Conservation (phyloP, 202 grass and related monocot species). For the Elaeis oleifera region DNA sequence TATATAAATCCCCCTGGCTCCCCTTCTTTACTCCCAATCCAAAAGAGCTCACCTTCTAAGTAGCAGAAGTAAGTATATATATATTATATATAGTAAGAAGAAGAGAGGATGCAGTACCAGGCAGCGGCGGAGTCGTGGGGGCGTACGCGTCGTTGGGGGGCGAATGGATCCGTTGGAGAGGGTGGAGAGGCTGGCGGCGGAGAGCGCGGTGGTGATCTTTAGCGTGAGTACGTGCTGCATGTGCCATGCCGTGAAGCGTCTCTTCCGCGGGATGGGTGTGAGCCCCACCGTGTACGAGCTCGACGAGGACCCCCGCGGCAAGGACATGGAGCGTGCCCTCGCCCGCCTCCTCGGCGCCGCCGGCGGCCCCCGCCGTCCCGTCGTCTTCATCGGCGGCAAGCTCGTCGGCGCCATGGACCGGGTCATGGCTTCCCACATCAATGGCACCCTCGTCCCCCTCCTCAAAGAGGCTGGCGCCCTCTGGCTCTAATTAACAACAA, state of each 20-base stretch:
- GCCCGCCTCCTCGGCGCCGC: constrained; percentile 37
- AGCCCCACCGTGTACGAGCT: constrained; percentile 73
- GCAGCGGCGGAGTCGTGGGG: constrained; percentile 44
- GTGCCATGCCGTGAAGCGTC: constrained; percentile 94
- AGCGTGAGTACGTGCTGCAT: constrained; percentile 93
- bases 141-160: not conserved
- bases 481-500: constrained; percentile 48
- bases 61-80: not conserved
- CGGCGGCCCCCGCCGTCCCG: constrained; percentile 21
- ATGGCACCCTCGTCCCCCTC: constrained; percentile 77
- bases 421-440: constrained; percentile 94
- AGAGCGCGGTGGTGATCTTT: constrained; percentile 90
- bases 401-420: constrained; percentile 85
- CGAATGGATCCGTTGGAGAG: constrained; percentile 42
- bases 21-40: constrained; percentile 23
- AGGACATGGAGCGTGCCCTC: constrained; percentile 61
- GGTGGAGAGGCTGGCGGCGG: constrained; percentile 71
- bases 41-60: not conserved
- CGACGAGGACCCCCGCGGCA: constrained; percentile 56
- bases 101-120: constrained; percentile 60
- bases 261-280: constrained; percentile 93
- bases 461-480: constrained; percentile 90
- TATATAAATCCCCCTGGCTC: constrained; percentile 32
- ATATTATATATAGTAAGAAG: not conserved
- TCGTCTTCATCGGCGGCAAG: constrained; percentile 92